These are phyloP conservation scores for Ogataea hybrid DNA, from an alignment of 1,139 yeast species.

Conservation along the genomic window DNA sequence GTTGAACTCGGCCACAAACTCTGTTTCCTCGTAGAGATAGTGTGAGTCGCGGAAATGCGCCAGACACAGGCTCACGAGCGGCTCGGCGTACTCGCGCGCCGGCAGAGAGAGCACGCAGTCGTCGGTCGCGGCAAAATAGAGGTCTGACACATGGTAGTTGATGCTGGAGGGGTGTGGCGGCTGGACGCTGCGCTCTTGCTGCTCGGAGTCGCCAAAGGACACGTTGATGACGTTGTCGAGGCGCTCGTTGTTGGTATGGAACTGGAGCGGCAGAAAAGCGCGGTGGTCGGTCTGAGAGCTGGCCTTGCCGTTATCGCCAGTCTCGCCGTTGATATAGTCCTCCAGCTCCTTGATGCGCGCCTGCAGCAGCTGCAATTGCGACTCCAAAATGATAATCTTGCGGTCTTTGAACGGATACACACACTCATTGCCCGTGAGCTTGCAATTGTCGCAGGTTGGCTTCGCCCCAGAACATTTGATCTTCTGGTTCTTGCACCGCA, in stretches of 20 bases:
- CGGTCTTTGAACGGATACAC: constrained; percentile 49
- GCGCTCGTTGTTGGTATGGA: constrained; percentile 19
- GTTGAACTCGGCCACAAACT: constrained; percentile 29
- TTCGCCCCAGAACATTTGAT: constrained; percentile 44
- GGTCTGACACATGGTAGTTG: constrained; percentile 27
- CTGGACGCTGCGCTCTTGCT: constrained; percentile 11
- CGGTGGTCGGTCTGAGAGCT: constrained; percentile 12
- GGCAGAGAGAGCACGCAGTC: constrained; percentile 34
- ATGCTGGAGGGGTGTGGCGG: constrained; percentile 13
- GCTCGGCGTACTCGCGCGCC: constrained; percentile 32
- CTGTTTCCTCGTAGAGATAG: constrained; percentile 37
- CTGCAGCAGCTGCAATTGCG: constrained; percentile 45
- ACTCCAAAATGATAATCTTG: constrained; percentile 50
- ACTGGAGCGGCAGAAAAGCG: constrained; percentile 17
- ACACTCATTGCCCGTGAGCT: constrained; percentile 34
- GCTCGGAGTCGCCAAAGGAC: constrained; percentile 26
- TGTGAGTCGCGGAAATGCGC: constrained; percentile 41
- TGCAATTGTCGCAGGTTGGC: constrained; percentile 30
- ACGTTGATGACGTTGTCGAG: constrained; percentile 24
- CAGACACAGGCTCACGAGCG: constrained; percentile 35
- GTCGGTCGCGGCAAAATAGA: constrained; percentile 33
- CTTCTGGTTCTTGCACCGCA: constrained; percentile 40
- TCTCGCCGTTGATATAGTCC: constrained; percentile 10
- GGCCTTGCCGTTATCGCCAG: background rate
- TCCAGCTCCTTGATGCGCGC: constrained; percentile 41